A percentile compares a stretch with the other conserved stretches of the same genome.
Conservation (phyloP, 2,329 filamentous ascomycete species). For the Cordyceps pruinosa region DNA sequence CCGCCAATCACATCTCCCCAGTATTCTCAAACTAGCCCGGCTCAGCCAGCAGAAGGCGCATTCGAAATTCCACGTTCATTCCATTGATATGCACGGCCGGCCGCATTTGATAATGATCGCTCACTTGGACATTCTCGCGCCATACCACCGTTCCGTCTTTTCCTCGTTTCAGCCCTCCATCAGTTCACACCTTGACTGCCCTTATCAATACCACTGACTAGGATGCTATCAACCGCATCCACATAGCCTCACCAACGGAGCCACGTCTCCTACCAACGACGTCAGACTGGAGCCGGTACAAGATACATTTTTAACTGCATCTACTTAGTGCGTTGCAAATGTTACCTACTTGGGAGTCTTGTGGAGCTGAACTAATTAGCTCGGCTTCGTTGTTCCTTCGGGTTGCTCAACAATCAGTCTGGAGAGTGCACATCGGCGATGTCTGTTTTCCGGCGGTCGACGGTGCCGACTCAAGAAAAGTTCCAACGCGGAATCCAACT, state of each 20-base stretch:
- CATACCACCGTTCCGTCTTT: background rate
- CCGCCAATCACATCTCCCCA: background rate
- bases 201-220: constrained; percentile 8
- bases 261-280: constrained; percentile 3
- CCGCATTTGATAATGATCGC: constrained; percentile 4
- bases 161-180: constrained; percentile 8
- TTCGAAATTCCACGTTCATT: background rate
- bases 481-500: background rate
- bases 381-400: background rate
- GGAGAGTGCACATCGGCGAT: background rate
- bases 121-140: background rate
- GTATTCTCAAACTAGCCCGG: background rate
- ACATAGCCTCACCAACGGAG: constrained; percentile 10
- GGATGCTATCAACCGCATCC: constrained; percentile 11
- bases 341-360: background rate
- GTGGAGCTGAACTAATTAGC: background rate
- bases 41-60: background rate
- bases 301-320: background rate
- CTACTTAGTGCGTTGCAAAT: background rate
- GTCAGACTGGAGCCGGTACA: constrained; percentile 7
- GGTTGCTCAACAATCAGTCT: background rate
- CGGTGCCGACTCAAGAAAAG: background rate
- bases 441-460: background rate
- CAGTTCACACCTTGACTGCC: background rate
- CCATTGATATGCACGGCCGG: background rate